Evolutionary conservation across 495 filamentous ascomycete genomes (phyloP).

Genomic region (Geoglossum glabrum): DNA sequence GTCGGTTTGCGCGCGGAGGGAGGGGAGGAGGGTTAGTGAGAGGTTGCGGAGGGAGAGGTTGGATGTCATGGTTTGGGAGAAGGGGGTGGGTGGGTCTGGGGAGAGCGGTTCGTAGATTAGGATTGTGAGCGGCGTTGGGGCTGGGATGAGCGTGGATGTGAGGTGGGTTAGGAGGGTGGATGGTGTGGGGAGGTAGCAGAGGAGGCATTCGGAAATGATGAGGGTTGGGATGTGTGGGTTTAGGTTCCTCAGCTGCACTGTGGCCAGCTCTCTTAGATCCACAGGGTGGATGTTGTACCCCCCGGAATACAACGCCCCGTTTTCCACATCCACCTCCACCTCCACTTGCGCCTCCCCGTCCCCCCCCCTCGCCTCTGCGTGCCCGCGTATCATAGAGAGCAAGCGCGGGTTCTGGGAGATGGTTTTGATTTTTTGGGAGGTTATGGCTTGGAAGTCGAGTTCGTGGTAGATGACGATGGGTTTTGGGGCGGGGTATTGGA

Average conservation of each 20-base stretch:
- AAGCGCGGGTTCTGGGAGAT: slow-evolving; percentile 13
- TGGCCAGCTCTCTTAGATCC: slow-evolving; percentile 47
- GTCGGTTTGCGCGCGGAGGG: slow-evolving; percentile 39
- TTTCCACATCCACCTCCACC: slow-evolving; percentile 10
- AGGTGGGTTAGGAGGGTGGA: slow-evolving; percentile 47
- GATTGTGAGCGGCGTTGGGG: slow-evolving; percentile 31
- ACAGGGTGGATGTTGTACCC: slow-evolving; percentile 59
- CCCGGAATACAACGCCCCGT: slow-evolving; percentile 18
- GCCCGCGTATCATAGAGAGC: neutral
- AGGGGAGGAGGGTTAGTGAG: slow-evolving; percentile 58
- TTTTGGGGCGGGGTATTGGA: slow-evolving; percentile 11
- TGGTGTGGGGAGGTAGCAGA: slow-evolving; percentile 57
- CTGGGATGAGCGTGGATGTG: slow-evolving; percentile 26
- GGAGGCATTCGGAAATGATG: slow-evolving; percentile 80
- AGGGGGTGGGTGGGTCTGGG: slow-evolving; percentile 59
- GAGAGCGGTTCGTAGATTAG: slow-evolving; percentile 91
- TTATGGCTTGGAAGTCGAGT: slow-evolving; percentile 69
- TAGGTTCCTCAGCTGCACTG: slow-evolving; percentile 1
- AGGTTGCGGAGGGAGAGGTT: slow-evolving; percentile 79
- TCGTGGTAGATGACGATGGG: slow-evolving; percentile 70
- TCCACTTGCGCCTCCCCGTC: too few relatives aligned
- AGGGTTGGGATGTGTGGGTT: slow-evolving; percentile 23
- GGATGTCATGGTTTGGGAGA: slow-evolving; percentile 74
- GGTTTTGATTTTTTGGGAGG: slow-evolving; percentile 36
- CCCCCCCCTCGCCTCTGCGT: neutral